A percentile compares a stretch with the other conserved stretches of the same genome.
Evolutionary conservation across 345 rosid genomes (phyloP).

Genomic region (Rhodomyrtus tomentosa): DNA sequence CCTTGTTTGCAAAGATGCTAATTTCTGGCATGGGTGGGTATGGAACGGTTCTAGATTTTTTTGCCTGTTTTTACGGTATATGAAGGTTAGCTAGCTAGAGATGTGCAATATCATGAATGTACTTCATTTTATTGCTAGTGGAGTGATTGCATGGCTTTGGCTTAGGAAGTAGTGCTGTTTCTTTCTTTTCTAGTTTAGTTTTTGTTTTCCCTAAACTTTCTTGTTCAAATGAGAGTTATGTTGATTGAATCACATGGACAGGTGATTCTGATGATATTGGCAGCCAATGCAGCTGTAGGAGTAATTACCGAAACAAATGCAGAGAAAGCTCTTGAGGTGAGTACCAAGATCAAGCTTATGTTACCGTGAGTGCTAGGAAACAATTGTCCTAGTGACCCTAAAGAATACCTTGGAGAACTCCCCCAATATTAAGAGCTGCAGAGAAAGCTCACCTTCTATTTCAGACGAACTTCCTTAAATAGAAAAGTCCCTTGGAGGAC

Average conservation of each 20-base stretch:
- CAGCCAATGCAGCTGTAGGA: conserved; percentile 99
- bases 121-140: neutral
- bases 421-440: neutral
- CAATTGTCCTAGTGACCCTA: neutral
- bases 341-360: conserved; percentile 7
- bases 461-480: neutral
- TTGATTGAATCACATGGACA: conserved; percentile 14
- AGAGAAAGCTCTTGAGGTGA: conserved; percentile 95
- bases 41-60: neutral
- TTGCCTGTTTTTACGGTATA: neutral
- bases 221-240: neutral
- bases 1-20: neutral
- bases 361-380: neutral
- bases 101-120: neutral
- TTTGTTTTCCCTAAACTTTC: neutral
- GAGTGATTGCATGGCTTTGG: neutral
- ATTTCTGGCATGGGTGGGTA: neutral
- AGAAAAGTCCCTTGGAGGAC: neutral
- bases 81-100: neutral
- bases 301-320: conserved; percentile 99
- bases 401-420: neutral
- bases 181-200: neutral
- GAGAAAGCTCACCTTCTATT: neutral
- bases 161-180: neutral
- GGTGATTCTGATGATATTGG: conserved; percentile 94